These are phyloP conservation scores for Lenwebbia sp. DNA, from an alignment of 345 rosid genomes.

Conservation along the genomic window DNA sequence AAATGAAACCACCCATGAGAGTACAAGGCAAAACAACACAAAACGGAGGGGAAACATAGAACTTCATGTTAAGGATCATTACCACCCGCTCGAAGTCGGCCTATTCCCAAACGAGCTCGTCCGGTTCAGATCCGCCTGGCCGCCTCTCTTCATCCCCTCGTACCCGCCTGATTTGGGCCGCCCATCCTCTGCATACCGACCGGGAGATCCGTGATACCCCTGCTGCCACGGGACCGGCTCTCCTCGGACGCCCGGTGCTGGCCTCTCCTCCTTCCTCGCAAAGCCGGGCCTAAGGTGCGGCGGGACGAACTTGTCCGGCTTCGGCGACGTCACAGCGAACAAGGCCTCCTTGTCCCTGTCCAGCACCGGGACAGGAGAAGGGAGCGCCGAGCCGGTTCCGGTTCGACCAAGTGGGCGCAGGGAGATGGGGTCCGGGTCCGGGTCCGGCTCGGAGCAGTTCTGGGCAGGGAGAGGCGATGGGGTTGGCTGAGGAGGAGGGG, in stretches of 20 bases:
- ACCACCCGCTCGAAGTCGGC: slow-evolving; percentile 65
- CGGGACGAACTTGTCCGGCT: slow-evolving; percentile 57
- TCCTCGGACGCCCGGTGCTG: slow-evolving; percentile 16
- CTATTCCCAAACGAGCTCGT: slow-evolving; percentile 58
- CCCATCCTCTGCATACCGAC: slow-evolving; percentile 34
- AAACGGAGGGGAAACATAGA: background rate
- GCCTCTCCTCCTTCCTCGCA: slow-evolving; percentile 48
- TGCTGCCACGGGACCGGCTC: slow-evolving; percentile 12
- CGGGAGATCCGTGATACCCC: slow-evolving; percentile 23
- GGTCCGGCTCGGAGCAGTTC: slow-evolving; percentile 12
- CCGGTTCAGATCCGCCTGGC: slow-evolving; percentile 31
- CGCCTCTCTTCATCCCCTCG: slow-evolving; percentile 35
- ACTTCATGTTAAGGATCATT: background rate
- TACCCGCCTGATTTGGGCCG: slow-evolving; percentile 67
- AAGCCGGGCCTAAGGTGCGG: slow-evolving; percentile 96
- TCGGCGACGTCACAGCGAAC: slow-evolving; percentile 16
- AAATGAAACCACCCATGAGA: background rate
- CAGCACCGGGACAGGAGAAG: slow-evolving; percentile 12
- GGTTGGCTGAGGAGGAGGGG: slow-evolving; percentile 8
- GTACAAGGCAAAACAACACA: background rate
- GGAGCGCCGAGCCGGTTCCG: slow-evolving; percentile 13
- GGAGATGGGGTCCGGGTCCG: slow-evolving; percentile 42
- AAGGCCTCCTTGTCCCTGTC: slow-evolving; percentile 13
- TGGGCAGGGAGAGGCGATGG: slow-evolving; percentile 5
- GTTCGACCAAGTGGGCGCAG: slow-evolving; percentile 57